Evolutionary conservation across 2,329 filamentous ascomycete genomes (phyloP).

Genomic region (Monosporascus cannonballus): DNA sequence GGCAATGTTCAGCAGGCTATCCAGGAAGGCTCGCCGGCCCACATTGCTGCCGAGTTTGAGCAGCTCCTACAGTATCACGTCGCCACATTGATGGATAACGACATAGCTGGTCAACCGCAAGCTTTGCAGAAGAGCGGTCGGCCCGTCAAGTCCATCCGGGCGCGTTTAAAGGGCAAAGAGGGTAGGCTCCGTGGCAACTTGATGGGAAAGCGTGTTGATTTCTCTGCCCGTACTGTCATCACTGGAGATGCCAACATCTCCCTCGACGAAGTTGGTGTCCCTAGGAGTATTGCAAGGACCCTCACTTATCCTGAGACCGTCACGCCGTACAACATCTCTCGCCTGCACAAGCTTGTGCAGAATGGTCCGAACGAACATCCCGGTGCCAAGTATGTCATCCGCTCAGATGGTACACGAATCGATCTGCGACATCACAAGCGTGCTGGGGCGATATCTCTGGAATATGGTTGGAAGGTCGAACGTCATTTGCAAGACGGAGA

Average conservation of each 20-base stretch:
- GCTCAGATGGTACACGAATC: slow-evolving; percentile 87
- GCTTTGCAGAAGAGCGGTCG: slow-evolving; percentile 95
- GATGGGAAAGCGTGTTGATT: slow-evolving; percentile 99
- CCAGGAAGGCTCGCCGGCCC: slow-evolving; percentile 82
- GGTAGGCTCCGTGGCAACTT: slow-evolving; percentile 95
- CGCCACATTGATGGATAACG: slow-evolving; percentile 99
- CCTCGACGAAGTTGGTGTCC: slow-evolving; percentile 94
- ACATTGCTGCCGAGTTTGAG: slow-evolving; percentile 88
- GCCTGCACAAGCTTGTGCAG: slow-evolving; percentile 80
- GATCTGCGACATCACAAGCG: slow-evolving; percentile 91
- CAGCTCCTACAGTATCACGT: slow-evolving; percentile 93
- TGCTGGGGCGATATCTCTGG: slow-evolving; percentile 75
- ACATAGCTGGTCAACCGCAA: slow-evolving; percentile 91
- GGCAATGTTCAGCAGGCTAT: slow-evolving; percentile 88
- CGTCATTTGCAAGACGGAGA: slow-evolving; percentile 93
- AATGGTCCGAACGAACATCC: slow-evolving; percentile 95
- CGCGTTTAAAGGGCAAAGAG: slow-evolving; percentile 97
- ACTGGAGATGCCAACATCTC: slow-evolving; percentile 97
- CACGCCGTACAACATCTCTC: slow-evolving; percentile 95
- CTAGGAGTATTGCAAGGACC: slow-evolving; percentile 84
- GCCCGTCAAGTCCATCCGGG: slow-evolving; percentile 93
- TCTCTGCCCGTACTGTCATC: slow-evolving; percentile 98
- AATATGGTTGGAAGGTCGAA: slow-evolving; percentile 98
- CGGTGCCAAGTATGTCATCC: slow-evolving; percentile 93
- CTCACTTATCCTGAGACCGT: slow-evolving; percentile 96